Base-by-base conservation (phyloP, 495 filamentous ascomycete genomes). In the Neurospora sp. region DNA sequence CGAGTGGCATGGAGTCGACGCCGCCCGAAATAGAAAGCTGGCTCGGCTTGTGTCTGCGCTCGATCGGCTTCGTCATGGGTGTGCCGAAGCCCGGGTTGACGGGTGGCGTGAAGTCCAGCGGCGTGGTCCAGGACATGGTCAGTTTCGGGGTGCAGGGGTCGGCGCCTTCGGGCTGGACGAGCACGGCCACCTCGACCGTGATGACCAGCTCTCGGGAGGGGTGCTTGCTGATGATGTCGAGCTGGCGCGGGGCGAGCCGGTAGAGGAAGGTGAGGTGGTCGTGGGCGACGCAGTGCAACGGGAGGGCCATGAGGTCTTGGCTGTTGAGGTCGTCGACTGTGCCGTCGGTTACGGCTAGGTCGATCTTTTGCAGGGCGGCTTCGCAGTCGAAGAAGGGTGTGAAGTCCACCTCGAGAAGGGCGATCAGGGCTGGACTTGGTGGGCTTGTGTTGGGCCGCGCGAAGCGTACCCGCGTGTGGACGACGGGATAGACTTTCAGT, bases 241-340 rank as follows among this genome's bases (percentile, higher is more conserved):
- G 86, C 73, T 91, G 87, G 69, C 88, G 87, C 1, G 92, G 91
- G 4, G 86, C 85, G 27, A 98, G 84, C 74, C 90, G 90, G 82
- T 96, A 97, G 71, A 97, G 84, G 76, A 96, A 90, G 7, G 93
- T 96, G 71, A 95, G 82, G 80, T 95, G 93, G 76, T 97, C 94
- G 78, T 92, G 89, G 18, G 94, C 92, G 31, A 89, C 90, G 75
- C 92, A 93, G 69, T 80, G 84, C 31, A 94, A 84, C 0, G 94
- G 92, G 11, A 93, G 84, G 37, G 76, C 72, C 73, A 93, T 85
- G 16, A 89, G 86, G 16, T 82, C 81, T 69, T 89, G 80, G 69
- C 46, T 75, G 70, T 88, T 91, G n/a, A 94, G 83, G 73, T 89
- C 85, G 73, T 92, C 90, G 11, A 93, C 89, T 8, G 81, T 86